Conservation (phyloP, 2,329 filamentous ascomycete genomes). For the Metarhizium album region DNA sequence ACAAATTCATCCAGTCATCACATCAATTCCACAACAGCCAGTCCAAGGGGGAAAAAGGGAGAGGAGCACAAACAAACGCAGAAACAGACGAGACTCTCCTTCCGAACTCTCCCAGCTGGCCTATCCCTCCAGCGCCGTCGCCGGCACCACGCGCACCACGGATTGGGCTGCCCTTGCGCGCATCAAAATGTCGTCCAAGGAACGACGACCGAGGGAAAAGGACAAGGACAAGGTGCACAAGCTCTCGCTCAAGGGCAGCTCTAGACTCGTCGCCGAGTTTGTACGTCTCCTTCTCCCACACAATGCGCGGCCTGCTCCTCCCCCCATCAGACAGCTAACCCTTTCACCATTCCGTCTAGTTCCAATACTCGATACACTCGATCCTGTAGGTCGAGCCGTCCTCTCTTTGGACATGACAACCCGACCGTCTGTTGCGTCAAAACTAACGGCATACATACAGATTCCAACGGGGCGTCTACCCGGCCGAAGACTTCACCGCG, state of each 20-base stretch:
- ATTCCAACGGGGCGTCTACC: conserved; percentile 79
- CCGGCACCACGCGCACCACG: neutral
- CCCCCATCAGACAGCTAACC: neutral
- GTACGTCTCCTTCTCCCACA: conserved; percentile 30
- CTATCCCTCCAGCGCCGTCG: neutral
- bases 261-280: conserved; percentile 90
- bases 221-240: conserved; percentile 89
- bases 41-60: no score
- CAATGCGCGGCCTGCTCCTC: neutral
- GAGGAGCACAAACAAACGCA: neutral
- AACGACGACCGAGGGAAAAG: conserved; percentile 18
- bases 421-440: neutral
- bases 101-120: neutral
- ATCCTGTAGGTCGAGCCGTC: conserved; percentile 58
- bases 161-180: no score
- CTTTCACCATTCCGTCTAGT: conserved; percentile 35
- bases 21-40: no score
- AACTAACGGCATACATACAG: conserved; percentile 30
- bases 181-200: conserved; percentile 20
- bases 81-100: neutral
- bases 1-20: no score
- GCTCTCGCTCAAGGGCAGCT: conserved; percentile 72
- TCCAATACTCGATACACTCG: conserved; percentile 96
- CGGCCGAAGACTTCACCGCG: conserved; percentile 93
- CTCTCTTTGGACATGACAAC: neutral